Evolutionary conservation across 148 eudicot genomes (phyloP).

Genomic region (Diospyros lotus): DNA sequence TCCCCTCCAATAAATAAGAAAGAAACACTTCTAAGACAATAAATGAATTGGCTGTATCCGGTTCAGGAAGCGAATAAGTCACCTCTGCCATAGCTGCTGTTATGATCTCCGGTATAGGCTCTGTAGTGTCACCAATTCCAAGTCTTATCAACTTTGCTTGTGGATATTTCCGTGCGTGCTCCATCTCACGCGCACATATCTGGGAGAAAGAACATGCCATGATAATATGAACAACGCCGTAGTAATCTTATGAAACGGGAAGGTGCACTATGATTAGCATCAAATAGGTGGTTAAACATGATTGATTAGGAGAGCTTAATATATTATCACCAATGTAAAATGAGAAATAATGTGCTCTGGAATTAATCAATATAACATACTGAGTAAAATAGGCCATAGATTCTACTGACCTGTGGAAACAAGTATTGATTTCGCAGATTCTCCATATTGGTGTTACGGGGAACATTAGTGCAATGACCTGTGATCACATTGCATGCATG

Average conservation of each 20-base stretch:
- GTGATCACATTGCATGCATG: neutral
- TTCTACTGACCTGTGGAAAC: conserved; percentile 1
- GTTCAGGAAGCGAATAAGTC: neutral
- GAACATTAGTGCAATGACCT: conserved; percentile 7
- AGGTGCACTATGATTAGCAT: neutral
- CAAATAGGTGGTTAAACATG: neutral
- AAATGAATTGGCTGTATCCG: neutral
- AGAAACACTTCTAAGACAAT: neutral
- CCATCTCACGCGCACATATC: conserved; percentile 38
- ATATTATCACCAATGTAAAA: no score
- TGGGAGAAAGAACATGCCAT: neutral
- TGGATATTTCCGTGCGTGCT: conserved; percentile 32
- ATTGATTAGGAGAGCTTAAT: neutral
- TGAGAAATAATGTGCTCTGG: no score
- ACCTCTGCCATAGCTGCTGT: conserved; percentile 42
- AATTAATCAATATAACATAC: no score
- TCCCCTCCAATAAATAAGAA: neutral
- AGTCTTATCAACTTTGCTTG: conserved; percentile 41
- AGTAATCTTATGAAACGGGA: neutral
- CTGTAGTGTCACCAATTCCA: conserved; percentile 45
- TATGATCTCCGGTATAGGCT: conserved; percentile 35
- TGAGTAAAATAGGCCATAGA: no score
- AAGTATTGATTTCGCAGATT: neutral
- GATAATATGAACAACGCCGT: neutral
- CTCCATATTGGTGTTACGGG: conserved; percentile 4